Conservation (phyloP, 306 rosid species). For the Cucumis melo region DNA sequence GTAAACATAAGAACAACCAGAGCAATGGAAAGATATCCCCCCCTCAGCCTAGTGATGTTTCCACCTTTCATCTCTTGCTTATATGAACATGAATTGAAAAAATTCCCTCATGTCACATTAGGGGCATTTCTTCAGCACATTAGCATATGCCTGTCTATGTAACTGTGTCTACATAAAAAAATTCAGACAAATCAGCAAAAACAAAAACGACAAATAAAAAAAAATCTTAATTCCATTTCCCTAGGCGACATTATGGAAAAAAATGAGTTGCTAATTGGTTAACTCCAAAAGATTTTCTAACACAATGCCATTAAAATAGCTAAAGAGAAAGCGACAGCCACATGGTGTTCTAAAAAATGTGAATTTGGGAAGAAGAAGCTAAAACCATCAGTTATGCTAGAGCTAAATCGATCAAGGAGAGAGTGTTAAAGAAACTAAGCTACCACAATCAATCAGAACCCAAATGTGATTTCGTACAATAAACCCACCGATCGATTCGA, state of each 20-base stretch:
- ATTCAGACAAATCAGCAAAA: neutral
- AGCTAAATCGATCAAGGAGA: neutral
- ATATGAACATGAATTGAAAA: neutral
- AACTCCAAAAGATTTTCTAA: neutral
- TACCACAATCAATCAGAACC: neutral
- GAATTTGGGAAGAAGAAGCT: neutral
- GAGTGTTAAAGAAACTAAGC: neutral
- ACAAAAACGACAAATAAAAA: neutral
- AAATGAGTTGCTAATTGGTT: neutral
- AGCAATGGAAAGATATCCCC: slow-evolving; percentile 36
- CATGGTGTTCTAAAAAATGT: neutral
- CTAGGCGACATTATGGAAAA: neutral
- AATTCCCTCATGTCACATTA: neutral
- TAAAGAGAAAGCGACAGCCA: neutral
- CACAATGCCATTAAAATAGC: neutral
- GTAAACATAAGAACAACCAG: slow-evolving; percentile 36
- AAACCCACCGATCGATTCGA: neutral
- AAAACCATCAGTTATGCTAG: neutral
- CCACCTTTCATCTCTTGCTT: slow-evolving; percentile 51
- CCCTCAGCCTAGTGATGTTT: slow-evolving; percentile 23
- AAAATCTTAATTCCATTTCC: neutral
- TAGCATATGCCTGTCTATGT: neutral
- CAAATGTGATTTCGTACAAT: neutral
- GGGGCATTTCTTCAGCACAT: neutral
- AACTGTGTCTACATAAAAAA: neutral